Conservation (phyloP, 768 basidiomycete genomes). For the Serpula lacrymans region DNA sequence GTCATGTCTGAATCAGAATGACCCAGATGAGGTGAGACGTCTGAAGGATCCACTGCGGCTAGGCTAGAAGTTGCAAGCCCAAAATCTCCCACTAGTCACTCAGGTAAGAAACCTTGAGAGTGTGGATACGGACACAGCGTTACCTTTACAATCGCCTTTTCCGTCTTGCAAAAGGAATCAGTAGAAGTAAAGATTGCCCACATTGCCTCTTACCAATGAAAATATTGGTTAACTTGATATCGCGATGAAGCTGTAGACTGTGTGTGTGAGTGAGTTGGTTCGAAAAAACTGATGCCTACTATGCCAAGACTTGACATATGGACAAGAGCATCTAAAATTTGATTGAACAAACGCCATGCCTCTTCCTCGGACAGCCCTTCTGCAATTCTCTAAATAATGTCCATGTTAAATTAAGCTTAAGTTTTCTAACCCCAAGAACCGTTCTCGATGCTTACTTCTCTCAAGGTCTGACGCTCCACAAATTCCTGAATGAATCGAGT, state of each 20-base stretch:
- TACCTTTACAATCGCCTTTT: slow-evolving; percentile 81
- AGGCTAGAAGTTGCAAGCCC: slow-evolving; percentile 84
- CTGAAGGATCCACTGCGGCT: slow-evolving; percentile 73
- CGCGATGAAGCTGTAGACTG: slow-evolving; percentile 59
- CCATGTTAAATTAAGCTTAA: slow-evolving; percentile 2
- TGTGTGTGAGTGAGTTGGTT: slow-evolving; percentile 1
- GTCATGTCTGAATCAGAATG: slow-evolving; percentile 69
- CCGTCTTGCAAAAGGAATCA: slow-evolving; percentile 47
- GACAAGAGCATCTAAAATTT: slow-evolving; percentile 84
- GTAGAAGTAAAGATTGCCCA: not conserved
- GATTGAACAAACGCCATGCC: slow-evolving; percentile 86
- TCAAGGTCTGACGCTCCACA: slow-evolving; percentile 86
- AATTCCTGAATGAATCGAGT: slow-evolving; percentile 58
- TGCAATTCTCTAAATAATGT: slow-evolving; percentile 54
- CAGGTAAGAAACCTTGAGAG: slow-evolving; percentile 11
- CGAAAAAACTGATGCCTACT: slow-evolving; percentile 37
- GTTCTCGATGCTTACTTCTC: too few relatives aligned
- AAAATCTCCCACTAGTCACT: slow-evolving; percentile 90
- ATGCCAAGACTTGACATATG: slow-evolving; percentile 91
- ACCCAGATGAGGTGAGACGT: slow-evolving; percentile 46
- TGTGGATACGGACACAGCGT: not conserved
- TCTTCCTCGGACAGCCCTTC: slow-evolving; percentile 83
- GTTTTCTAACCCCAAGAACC: too few relatives aligned
- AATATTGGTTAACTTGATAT: slow-evolving; percentile 92
- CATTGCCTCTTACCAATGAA: slow-evolving; percentile 67